Evolutionary conservation across 78 protist species (phyloP).

Genomic region (Blattamonas nauphoetae): DNA sequence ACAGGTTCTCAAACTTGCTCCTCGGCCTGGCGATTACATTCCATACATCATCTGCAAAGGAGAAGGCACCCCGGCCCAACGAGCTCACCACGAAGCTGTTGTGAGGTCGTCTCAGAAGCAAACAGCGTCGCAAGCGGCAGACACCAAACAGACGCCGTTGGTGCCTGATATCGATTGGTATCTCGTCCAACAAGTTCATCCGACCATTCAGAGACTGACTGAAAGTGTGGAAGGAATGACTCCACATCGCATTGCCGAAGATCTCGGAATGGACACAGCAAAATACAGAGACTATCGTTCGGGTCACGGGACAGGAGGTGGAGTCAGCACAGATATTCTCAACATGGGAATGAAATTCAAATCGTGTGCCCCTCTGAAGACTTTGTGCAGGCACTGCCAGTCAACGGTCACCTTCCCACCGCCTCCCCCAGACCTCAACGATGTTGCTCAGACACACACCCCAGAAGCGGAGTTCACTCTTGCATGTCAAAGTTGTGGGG

Average conservation of each 20-base stretch:
- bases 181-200: conserved; percentile 65
- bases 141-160: neutral
- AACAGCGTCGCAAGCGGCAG: neutral
- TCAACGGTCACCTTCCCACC: neutral
- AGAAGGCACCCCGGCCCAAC: neutral
- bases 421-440: neutral
- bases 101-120: neutral
- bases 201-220: conserved; percentile 63
- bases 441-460: neutral
- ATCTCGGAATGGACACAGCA: neutral
- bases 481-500: neutral
- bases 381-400: neutral
- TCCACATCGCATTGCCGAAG: neutral
- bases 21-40: neutral
- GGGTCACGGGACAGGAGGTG: neutral
- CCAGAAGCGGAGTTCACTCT: neutral
- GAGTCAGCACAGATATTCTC: neutral
- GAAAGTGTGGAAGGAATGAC: conserved; percentile 66
- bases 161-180: conserved; percentile 23
- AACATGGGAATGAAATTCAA: neutral
- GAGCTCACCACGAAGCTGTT: conserved; percentile 21
- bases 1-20: conserved; percentile 69
- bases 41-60: conserved; percentile 67
- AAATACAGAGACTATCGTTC: neutral
- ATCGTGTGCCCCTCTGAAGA: neutral